Percentiles rank a stretch among this genome's conserved stretches.
Evolutionary conservation across 306 rosid genomes (phyloP).

Genomic region (Dryas alaskensis): DNA sequence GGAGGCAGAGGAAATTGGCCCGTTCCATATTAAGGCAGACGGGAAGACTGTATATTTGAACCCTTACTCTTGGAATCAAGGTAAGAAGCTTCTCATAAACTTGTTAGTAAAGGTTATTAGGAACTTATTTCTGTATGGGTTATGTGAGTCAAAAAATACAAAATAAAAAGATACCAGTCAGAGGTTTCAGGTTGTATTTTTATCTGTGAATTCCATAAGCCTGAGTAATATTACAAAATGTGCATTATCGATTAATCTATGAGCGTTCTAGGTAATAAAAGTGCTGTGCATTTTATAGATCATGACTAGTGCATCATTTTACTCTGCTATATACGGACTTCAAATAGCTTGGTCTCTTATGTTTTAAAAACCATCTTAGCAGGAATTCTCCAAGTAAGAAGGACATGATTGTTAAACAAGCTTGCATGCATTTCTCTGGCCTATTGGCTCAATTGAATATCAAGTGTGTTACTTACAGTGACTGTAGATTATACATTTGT

Average conservation of each 20-base stretch:
- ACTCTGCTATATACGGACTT: neutral
- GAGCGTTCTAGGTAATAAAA: neutral
- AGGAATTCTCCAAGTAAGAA: too few relatives aligned
- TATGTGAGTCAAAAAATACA: neutral
- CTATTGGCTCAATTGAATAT: too few relatives aligned
- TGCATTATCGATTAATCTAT: neutral
- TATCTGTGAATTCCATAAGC: neutral
- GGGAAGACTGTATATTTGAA: constrained; percentile 62
- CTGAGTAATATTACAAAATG: neutral
- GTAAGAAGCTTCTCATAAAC: constrained; percentile 29
- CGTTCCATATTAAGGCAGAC: constrained; percentile 69
- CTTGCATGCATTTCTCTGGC: too few relatives aligned
- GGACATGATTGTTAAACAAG: too few relatives aligned
- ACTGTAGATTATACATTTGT: neutral
- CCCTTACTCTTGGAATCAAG: constrained; percentile 87
- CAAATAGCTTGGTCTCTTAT: too few relatives aligned
- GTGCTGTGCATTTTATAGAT: neutral
- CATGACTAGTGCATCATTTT: neutral
- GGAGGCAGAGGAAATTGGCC: constrained; percentile 86
- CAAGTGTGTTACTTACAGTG: neutral
- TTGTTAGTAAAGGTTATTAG: neutral
- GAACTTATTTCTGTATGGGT: neutral
- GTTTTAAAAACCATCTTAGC: too few relatives aligned
- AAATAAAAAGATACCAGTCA: neutral
- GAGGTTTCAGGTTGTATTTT: neutral